Percentiles rank a stretch among this genome's conserved stretches.
phyloP scores from a whole-genome alignment of 1,139 yeast genomes.

The Pichia sp. region DNA sequence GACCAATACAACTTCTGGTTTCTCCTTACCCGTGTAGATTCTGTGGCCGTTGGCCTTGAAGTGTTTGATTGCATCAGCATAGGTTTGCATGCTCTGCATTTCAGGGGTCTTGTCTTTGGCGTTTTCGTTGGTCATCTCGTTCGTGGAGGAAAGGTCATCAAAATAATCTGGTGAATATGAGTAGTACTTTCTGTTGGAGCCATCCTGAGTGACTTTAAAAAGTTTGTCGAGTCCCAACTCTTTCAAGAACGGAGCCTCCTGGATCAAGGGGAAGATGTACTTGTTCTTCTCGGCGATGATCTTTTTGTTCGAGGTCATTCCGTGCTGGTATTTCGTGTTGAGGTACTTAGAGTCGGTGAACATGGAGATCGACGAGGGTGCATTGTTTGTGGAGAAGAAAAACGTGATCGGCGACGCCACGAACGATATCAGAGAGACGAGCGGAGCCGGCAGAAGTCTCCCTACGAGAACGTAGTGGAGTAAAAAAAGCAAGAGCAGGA shows the following conservation, averaged over 20 bases:
- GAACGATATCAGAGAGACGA: not conserved
- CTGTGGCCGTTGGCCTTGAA: constrained; percentile 66
- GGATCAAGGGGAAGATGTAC: constrained; percentile 64
- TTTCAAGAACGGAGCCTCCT: constrained; percentile 57
- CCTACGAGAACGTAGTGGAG: constrained; percentile 12
- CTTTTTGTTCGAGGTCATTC: constrained; percentile 18
- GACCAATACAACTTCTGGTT: constrained; percentile 74
- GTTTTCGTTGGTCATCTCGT: constrained; percentile 1
- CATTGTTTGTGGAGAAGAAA: not conserved
- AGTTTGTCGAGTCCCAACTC: constrained; percentile 52
- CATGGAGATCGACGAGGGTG: constrained; percentile 11
- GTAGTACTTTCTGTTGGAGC: constrained; percentile 41
- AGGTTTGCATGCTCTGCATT: constrained; percentile 27
- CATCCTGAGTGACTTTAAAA: constrained; percentile 38
- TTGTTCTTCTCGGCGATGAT: constrained; percentile 47
- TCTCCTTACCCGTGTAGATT: constrained; percentile 43
- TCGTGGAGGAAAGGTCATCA: constrained; percentile 10
- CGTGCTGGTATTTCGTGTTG: constrained; percentile 10
- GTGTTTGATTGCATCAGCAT: constrained; percentile 48
- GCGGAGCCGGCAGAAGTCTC: constrained; percentile 7
- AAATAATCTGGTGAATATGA: constrained; percentile 34
- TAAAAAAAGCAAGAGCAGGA: constrained; percentile 8
- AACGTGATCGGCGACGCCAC: constrained; percentile 6
- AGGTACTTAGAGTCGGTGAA: constrained; percentile 14
- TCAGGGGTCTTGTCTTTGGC: constrained; percentile 34